Percentiles rank a stretch among this genome's conserved stretches.
phyloP scores from a whole-genome alignment of 805 yeast genomes.

The Ogataea philodendri region DNA sequence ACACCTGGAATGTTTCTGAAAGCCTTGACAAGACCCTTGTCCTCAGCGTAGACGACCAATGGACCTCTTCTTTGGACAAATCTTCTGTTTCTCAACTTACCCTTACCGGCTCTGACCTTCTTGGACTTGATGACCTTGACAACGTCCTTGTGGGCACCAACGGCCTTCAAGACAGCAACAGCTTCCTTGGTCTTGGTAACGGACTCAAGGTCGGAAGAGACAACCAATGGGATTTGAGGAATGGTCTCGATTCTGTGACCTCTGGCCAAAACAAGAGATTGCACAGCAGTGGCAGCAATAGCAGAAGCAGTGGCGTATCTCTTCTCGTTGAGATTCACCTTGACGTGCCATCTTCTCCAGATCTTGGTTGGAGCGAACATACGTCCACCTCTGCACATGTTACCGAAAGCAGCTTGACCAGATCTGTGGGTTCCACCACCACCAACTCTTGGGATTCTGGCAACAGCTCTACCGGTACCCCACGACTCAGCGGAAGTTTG shows the following conservation, averaged over 20 bases:
- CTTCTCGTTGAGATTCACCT: constrained; percentile 99
- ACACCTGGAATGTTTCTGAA: constrained; percentile 99
- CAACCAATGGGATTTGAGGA: constrained; percentile 98
- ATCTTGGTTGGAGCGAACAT: constrained; percentile 99
- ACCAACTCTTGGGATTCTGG: constrained; percentile 99
- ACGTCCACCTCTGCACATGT: constrained; percentile 99
- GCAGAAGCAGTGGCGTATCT: constrained; percentile 99
- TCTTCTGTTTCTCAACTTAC: constrained; percentile 99
- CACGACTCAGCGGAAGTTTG: constrained; percentile 99
- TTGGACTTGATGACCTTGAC: constrained; percentile 97
- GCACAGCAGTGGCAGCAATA: constrained; percentile 97
- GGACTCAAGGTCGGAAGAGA: constrained; percentile 88
- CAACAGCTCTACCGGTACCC: constrained; percentile 99
- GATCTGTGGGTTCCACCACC: constrained; percentile 99
- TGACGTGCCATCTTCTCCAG: constrained; percentile 99
- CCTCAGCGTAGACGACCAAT: constrained; percentile 95
- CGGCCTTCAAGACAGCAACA: constrained; percentile 94
- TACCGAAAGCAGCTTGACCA: constrained; percentile 99
- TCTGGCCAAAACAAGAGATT: constrained; percentile 98
- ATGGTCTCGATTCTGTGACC: constrained; percentile 99
- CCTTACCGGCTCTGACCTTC: constrained; percentile 99
- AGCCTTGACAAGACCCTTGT: constrained; percentile 97
- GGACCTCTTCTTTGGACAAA: constrained; percentile 99
- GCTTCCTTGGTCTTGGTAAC: constrained; percentile 98
- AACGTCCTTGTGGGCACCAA: constrained; percentile 98